phyloP scores from a whole-genome alignment of 306 rosid species.

The Acmispon strigosus region DNA sequence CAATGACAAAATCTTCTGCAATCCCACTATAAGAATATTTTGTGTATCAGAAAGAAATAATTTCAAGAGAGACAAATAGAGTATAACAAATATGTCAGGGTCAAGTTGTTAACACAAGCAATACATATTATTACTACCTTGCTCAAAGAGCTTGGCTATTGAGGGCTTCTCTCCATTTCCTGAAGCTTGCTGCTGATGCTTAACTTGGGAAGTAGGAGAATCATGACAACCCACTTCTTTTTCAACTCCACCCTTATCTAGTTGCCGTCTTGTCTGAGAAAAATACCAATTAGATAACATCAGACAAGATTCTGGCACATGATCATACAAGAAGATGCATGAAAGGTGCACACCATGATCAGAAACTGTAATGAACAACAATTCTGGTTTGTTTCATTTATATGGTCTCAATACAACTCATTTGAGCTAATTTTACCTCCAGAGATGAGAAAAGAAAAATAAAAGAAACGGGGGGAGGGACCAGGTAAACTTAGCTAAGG shows the following conservation, averaged over 20 bases:
- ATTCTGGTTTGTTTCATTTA: not conserved
- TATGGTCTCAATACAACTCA: not conserved
- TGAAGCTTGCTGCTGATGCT: slow-evolving; percentile 53
- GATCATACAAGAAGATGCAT: slow-evolving; percentile 9
- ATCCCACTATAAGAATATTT: slow-evolving; percentile 63
- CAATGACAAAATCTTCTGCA: slow-evolving; percentile 93
- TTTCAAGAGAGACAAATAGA: slow-evolving; percentile 3
- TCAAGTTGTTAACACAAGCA: slow-evolving; percentile 2
- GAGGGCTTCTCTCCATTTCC: slow-evolving; percentile 87
- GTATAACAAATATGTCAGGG: slow-evolving; percentile 4
- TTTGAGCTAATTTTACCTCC: slow-evolving; percentile 1
- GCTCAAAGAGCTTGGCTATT: slow-evolving; percentile 94
- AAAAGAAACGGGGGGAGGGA: not conserved
- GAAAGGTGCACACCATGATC: not conserved
- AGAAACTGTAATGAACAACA: not conserved
- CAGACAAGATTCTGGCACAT: slow-evolving; percentile 1
- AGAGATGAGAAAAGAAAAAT: not conserved
- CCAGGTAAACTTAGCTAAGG: not conserved
- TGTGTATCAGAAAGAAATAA: slow-evolving; percentile 27
- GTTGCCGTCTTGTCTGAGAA: slow-evolving; percentile 54
- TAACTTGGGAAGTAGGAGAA: slow-evolving; percentile 62
- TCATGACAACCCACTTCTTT: slow-evolving; percentile 46
- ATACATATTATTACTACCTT: slow-evolving; percentile 49
- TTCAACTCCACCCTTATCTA: slow-evolving; percentile 47
- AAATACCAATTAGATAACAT: slow-evolving; percentile 12